Evolutionary conservation across 2,329 filamentous ascomycete genomes (phyloP), one percentile per base, ranked within the genome.

Genomic region (Coniella vitis): DNA sequence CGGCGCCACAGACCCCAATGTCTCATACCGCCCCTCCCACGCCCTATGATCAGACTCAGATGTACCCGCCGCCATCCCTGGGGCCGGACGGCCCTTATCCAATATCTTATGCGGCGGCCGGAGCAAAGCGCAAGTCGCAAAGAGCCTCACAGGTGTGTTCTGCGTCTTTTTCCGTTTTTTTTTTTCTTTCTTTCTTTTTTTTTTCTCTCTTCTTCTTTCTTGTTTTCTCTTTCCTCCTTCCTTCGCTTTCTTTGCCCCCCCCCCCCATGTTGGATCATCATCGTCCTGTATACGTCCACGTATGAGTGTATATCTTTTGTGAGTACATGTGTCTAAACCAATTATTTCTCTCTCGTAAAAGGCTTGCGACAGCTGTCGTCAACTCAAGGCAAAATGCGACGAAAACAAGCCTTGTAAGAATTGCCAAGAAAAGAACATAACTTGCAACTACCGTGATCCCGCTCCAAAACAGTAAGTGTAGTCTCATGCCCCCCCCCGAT

Each of bases 311-410:
- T 29, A 29, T 10, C 25, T 10, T 29, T 29, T 5, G 25, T 29
- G 25, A 5, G 25, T 29, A 29, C 10, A 29, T 29, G 7, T 4
- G n/a, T 20, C 2, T 34, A 14, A 14, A 9, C n/a, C 16, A 12
- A 10, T 29, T 39, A 45, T 51, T 19, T 16, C 25, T 38, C 58
- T 10, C 10, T 29, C 10, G 25, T 29, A 29, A 19, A n/a, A 95
- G 84, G 93, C 93, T 34, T 98, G 93, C 66, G 90, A 95, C 61
- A 87, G 85, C 65, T 95, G 90, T 67, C 83, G 90, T 51, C 79
- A 86, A 53, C 77, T 91, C 35, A 95, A 95, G 66, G 89, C 89
- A 13, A 95, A 95, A 67, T 95, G 90, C 63, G 89, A 95, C 59
- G 90, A 95, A 70, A 83, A 83, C 10, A 83, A 86, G 56, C 90